Base-by-base conservation (phyloP, 352 stramenopile species). In the Pythium folliculosum region DNA sequence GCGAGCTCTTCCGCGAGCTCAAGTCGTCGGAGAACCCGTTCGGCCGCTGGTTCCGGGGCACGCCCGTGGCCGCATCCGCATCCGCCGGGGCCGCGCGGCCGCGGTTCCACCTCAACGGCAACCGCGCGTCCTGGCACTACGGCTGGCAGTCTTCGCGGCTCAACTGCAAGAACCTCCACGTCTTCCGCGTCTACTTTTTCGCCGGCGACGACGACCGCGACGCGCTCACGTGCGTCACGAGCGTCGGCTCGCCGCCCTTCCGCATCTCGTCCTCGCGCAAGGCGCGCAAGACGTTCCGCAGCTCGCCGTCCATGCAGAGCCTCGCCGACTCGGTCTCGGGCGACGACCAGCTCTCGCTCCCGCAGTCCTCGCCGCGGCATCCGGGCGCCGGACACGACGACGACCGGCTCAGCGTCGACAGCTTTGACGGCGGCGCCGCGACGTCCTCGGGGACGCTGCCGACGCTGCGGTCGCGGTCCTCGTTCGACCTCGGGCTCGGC, bases 81-180 rank as follows among this genome's bases (percentile, higher is more conserved):
- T 53, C 43, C 14, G 43, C 16, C 48, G 21, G 49, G 27, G 50
- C 64, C 55, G 64, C 71, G 27, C 75, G 71, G 22, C 79, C 50
- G n/a, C 53, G 78, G 58, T 94, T 94, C 69, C 68, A 91, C 52
- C 73, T 94, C 56, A 94, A 94, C 67, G 86, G 86, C 37, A 92
- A 94, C 69, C 86, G 86, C 45, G 84, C 92, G 69, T 94, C 84
- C 54, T 94, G 86, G 86, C 86, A 94, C 69, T 94, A 94, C 58
- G 86, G 86, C 16, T 94, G 86, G 86, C 84, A 90, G 55, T 94
- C 86, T 5, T 94, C 86, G 27, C 77, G 86, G 1, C 77, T 94
- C 19, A 94, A 94, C 64, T 92, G 83, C 75, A 92, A 94, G 67
- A 91, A 92, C 49, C 64, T 91, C 59, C 86, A 94, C 71, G 84